A percentile compares a stretch with the other conserved stretches of the same genome.
Evolutionary conservation across 768 basidiomycete genomes (phyloP).

Genomic region (Thelephora ganbajun): DNA sequence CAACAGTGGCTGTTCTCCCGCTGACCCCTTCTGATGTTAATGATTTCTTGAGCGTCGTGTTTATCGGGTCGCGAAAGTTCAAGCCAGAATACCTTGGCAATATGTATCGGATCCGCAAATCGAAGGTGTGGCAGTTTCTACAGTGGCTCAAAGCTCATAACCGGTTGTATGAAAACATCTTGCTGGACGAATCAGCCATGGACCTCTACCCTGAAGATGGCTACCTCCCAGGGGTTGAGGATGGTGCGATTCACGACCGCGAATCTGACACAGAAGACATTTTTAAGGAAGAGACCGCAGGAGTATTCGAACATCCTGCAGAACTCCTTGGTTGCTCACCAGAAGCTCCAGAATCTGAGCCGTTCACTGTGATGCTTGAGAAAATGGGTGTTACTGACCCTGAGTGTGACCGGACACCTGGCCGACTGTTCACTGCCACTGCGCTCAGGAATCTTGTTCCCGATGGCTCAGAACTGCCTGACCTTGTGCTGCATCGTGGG

Average conservation of each 20-base stretch:
- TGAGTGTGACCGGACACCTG: constrained; percentile 12
- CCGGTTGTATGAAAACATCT: constrained; percentile 8
- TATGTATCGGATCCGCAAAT: constrained; percentile 12
- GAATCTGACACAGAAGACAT: neutral
- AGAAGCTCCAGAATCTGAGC: neutral
- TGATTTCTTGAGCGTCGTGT: constrained; percentile 15
- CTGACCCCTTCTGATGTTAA: constrained; percentile 14
- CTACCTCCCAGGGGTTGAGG: neutral
- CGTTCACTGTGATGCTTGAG: constrained; percentile 10
- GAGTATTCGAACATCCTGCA: constrained; percentile 15
- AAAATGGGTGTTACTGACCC: constrained; percentile 19
- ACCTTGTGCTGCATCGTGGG: constrained; percentile 13
- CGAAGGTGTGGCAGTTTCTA: constrained; percentile 14
- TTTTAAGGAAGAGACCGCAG: constrained; percentile 17
- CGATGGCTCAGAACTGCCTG: constrained; percentile 3
- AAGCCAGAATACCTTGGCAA: constrained; percentile 6
- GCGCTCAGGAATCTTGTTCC: constrained; percentile 14
- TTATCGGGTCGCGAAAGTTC: constrained; percentile 16
- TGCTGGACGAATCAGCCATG: neutral
- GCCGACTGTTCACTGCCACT: constrained; percentile 11
- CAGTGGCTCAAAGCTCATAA: constrained; percentile 14
- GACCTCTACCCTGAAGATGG: neutral
- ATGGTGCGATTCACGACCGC: constrained; percentile 9
- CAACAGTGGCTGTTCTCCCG: constrained; percentile 16
- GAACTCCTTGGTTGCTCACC: neutral